Percentiles rank a stretch among this genome's conserved stretches.
Evolutionary conservation across 306 rosid species (phyloP).

Genomic region (Cucurbita ficifolia): DNA sequence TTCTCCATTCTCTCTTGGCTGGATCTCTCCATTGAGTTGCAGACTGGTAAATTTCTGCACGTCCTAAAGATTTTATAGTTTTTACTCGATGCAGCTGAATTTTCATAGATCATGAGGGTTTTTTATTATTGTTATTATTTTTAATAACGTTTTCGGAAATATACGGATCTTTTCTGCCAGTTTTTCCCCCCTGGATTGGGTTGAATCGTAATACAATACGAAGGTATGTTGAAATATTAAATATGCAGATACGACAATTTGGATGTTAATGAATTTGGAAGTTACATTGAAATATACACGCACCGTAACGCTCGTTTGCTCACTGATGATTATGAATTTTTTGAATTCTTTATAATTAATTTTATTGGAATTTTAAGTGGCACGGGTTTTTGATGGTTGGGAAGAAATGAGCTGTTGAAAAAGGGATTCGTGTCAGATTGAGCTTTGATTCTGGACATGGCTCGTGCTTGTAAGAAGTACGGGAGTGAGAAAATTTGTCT

Average conservation of each 20-base stretch:
- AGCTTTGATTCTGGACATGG: not conserved
- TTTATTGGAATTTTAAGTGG: not conserved
- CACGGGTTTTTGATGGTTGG: not conserved
- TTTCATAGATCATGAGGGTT: not conserved
- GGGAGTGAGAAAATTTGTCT: not conserved
- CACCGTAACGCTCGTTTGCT: not conserved
- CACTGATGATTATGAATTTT: not conserved
- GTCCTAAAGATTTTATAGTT: not conserved
- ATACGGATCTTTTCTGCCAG: not conserved
- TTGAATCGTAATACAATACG: not conserved
- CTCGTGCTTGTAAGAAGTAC: not conserved
- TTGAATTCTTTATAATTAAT: not conserved
- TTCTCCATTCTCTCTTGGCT: not conserved
- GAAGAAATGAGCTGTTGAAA: not conserved
- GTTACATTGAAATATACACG: not conserved
- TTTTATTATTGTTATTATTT: no score
- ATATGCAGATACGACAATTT: not conserved
- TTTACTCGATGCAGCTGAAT: not conserved
- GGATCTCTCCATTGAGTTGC: not conserved
- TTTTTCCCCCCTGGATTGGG: not conserved
- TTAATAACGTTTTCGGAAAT: not conserved
- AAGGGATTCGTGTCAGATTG: not conserved
- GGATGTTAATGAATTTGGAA: not conserved
- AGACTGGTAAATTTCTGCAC: not conserved
- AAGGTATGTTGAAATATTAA: not conserved